A percentile compares a stretch with the other conserved stretches of the same genome.
phyloP scores from a whole-genome alignment of 2,329 filamentous ascomycete genomes.

The Teratosphaeria viscida region DNA sequence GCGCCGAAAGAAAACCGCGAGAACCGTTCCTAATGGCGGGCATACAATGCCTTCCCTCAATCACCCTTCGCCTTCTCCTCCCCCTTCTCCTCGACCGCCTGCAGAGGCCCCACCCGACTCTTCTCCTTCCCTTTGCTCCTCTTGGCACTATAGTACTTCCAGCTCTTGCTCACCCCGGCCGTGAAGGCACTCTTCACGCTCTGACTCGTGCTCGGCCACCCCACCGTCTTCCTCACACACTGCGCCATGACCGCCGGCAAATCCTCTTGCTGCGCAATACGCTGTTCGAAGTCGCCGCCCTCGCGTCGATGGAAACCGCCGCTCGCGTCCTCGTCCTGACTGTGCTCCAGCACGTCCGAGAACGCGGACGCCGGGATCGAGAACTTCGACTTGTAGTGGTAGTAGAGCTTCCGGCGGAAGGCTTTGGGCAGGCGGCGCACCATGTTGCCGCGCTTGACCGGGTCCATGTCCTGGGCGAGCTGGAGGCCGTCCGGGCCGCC shows the following conservation, averaged over 20 bases:
- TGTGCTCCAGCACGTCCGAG: conserved; percentile 69
- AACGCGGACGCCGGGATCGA: conserved; percentile 77
- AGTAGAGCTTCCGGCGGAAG: conserved; percentile 85
- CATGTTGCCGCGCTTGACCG: conserved; percentile 86
- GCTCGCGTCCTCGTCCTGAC: conserved; percentile 52
- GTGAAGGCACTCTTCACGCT: conserved; percentile 76
- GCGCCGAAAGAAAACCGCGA: background rate
- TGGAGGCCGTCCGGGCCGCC: conserved; percentile 52
- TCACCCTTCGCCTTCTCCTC: conserved; percentile 38
- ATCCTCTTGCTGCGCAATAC: conserved; percentile 65
- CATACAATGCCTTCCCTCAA: background rate
- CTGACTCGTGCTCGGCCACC: conserved; percentile 85
- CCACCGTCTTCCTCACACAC: conserved; percentile 78
- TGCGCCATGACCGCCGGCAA: conserved; percentile 60
- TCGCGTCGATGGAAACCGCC: conserved; percentile 60
- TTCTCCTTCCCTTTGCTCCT: conserved; percentile 31
- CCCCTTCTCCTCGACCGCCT: conserved; percentile 50
- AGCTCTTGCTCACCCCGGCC: conserved; percentile 58
- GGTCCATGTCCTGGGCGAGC: conserved; percentile 85
- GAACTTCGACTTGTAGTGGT: conserved; percentile 87
- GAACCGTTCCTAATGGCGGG: background rate
- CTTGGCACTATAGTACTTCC: conserved; percentile 77
- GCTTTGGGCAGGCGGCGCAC: conserved; percentile 77
- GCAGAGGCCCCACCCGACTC: conserved; percentile 41
- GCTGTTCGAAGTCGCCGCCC: conserved; percentile 74